Base-by-base conservation (phyloP, 2,329 filamentous ascomycete species). In the Alternaria infectoria region DNA sequence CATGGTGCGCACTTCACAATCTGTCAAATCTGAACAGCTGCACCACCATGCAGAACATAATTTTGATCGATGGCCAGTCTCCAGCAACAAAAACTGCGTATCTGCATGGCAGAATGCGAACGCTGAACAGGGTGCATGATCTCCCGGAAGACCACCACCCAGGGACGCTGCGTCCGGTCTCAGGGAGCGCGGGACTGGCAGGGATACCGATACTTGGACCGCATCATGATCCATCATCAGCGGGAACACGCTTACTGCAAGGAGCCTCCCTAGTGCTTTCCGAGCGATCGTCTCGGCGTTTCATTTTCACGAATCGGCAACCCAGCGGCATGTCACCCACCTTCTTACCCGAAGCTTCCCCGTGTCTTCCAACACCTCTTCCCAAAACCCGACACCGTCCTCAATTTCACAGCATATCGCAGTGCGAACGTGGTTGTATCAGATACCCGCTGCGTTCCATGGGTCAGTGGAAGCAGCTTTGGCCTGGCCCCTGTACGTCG, bases 81-180 rank as follows among this genome's bases (percentile, higher is more conserved):
- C 49, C 13, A 19, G 17, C 43, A 19, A 13, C 47, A 17, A n/a
- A 15, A 11, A 17, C 25, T n/a, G 17, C 43, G 44, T 15, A 17
- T 45, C 25, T 51, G 49, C n/a, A 12, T 50, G 40, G 44, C 44
- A 44, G 54, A 40, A n/a, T 45, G 30, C 30, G 44, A 32, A 32
- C 62, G 64, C 72, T 69, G 65, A 68, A 67, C 72, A 69, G 63
- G 67, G 56, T 71, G 71, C 74, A 75, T 78, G 74, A 79, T 78
- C 75, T 77, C 66, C 76, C 76, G 72, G 74, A 71, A 65, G 63
- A 66, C 56, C 64, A 69, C 61, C 68, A 69, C 60, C 61, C 63
- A 59, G 36, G 45, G 36, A 45, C 28, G 51, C 67, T 62, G 67
- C 68, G 64, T 71, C 66, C 70, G 61, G 65, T 68, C 67, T 70